phyloP scores from a whole-genome alignment of 2,329 filamentous ascomycete species.

The Hypoxylon sp. region DNA sequence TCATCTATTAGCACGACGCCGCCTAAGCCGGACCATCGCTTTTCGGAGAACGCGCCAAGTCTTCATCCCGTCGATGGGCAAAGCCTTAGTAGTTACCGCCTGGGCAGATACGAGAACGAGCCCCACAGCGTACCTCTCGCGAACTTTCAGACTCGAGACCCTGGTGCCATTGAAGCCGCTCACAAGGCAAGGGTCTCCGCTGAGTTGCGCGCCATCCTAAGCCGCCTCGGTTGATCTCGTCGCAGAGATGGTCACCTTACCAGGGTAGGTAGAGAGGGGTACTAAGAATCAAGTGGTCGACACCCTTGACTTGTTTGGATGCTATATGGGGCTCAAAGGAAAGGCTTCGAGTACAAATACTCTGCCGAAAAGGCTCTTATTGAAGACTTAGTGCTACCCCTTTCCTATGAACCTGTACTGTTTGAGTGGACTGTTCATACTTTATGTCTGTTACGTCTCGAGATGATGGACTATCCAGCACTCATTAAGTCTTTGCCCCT shows the following conservation, averaged over 20 bases:
- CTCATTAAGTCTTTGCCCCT: neutral
- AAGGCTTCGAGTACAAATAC: neutral
- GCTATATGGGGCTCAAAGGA: neutral
- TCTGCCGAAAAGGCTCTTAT: neutral
- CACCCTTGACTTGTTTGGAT: neutral
- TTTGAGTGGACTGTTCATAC: neutral
- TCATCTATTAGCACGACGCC: conserved; percentile 1
- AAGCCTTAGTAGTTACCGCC: conserved; percentile 16
- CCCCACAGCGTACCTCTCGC: conserved; percentile 13
- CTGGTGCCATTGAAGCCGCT: neutral
- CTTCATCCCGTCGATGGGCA: conserved; percentile 6
- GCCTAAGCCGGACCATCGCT: conserved; percentile 7
- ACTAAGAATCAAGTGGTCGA: neutral
- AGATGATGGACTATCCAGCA: neutral
- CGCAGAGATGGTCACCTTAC: neutral
- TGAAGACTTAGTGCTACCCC: neutral
- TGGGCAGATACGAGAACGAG: conserved; percentile 1
- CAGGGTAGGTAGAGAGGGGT: too few relatives aligned
- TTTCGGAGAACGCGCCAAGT: conserved; percentile 7
- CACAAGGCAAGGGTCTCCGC: conserved; percentile 9
- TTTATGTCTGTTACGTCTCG: neutral
- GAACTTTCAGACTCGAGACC: neutral
- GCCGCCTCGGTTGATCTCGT: neutral
- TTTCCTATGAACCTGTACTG: neutral
- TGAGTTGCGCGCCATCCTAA: conserved; percentile 16